These are phyloP conservation scores for Onygenales sp. DNA, from an alignment of 2,329 filamentous ascomycete species.

Conservation along the genomic window DNA sequence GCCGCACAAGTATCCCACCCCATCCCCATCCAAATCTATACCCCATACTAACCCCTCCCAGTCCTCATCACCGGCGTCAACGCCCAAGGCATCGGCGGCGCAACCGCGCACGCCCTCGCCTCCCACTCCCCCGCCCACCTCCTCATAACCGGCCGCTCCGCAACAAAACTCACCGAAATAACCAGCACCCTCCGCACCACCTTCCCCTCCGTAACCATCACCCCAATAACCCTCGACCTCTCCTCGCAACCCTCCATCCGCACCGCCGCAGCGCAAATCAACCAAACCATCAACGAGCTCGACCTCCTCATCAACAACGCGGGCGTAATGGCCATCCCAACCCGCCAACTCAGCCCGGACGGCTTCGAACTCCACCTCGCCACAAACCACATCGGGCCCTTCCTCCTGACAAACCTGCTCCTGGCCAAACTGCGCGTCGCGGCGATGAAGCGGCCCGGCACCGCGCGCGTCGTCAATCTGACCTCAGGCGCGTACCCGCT, in stretches of 20 bases:
- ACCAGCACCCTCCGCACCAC: slow-evolving; percentile 9
- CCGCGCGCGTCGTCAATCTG: slow-evolving; percentile 16
- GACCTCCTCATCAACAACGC: slow-evolving; percentile 27
- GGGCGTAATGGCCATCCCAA: slow-evolving; percentile 21
- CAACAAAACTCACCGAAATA: slow-evolving; percentile 23
- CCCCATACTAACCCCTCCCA: slow-evolving; percentile 1
- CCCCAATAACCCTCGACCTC: slow-evolving; percentile 16
- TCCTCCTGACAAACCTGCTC: slow-evolving; percentile 24
- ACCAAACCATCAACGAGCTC: slow-evolving; percentile 12
- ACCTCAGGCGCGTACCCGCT: slow-evolving; percentile 17
- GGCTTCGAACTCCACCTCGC: slow-evolving; percentile 26
- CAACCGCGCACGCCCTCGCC: slow-evolving; percentile 24
- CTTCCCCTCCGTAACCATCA: neutral
- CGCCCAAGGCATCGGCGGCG: slow-evolving; percentile 25
- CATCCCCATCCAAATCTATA: neutral
- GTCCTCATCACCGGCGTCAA: slow-evolving; percentile 33
- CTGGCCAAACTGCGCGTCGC: slow-evolving; percentile 16
- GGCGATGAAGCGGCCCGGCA: neutral
- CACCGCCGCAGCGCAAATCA: slow-evolving; percentile 17
- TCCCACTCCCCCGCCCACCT: slow-evolving; percentile 21
- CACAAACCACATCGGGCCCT: slow-evolving; percentile 26
- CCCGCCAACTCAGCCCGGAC: slow-evolving; percentile 16
- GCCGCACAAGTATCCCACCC: slow-evolving; percentile 10
- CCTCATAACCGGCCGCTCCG: slow-evolving; percentile 30
- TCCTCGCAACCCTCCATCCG: slow-evolving; percentile 19